Evolutionary conservation across 345 rosid species (phyloP).

Genomic region (Populus tremula): DNA sequence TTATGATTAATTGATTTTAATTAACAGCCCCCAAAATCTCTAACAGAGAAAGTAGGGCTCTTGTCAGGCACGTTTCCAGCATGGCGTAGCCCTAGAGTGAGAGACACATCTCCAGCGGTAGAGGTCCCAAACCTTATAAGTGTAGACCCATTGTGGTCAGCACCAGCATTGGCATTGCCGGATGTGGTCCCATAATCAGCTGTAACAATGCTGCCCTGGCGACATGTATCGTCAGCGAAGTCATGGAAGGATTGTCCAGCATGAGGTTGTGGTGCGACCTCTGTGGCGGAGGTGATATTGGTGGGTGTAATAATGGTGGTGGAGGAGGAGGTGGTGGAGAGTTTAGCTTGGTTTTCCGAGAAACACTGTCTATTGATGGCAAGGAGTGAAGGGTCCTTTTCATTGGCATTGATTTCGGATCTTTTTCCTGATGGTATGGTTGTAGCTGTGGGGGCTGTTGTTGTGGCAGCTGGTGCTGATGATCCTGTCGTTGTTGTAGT

Average conservation of each 20-base stretch:
- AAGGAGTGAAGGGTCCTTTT: conserved; percentile 64
- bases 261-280: conserved; percentile 16
- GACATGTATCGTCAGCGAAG: conserved; percentile 35
- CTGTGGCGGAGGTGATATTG: conserved; percentile 6
- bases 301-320: conserved; percentile 10
- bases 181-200: conserved; percentile 44
- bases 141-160: conserved; percentile 39
- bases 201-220: conserved; percentile 31
- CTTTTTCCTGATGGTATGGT: conserved; percentile 46
- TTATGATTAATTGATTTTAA: background rate
- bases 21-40: conserved; percentile 70
- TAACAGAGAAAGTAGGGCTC: conserved; percentile 57
- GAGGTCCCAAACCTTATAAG: conserved; percentile 73
- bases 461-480: conserved; percentile 24
- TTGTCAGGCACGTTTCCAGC: conserved; percentile 73
- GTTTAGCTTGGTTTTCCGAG: conserved; percentile 50
- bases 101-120: conserved; percentile 75
- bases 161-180: conserved; percentile 16
- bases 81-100: conserved; percentile 93
- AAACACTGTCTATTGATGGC: conserved; percentile 48
- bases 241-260: conserved; percentile 28
- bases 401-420: conserved; percentile 60
- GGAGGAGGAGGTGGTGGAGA: conserved; percentile 21
- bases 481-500: conserved; percentile 24
- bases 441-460: conserved; percentile 23